Evolutionary conservation across 805 yeast genomes (phyloP).

Genomic region (Candida anglica): DNA sequence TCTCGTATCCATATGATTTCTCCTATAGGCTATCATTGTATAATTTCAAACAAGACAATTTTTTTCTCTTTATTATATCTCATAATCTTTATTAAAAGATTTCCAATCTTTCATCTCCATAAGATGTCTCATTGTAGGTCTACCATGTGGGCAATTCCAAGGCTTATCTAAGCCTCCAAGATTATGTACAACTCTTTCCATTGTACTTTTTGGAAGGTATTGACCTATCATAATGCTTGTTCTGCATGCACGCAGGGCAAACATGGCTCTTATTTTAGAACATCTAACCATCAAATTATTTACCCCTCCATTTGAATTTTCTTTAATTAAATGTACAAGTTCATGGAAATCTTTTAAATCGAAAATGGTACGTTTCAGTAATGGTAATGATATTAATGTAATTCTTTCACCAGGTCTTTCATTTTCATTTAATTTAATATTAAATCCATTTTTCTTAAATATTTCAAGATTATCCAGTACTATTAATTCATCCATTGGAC

Average conservation of each 20-base stretch:
- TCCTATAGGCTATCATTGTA: too few species aligned
- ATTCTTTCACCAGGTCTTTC: constrained; percentile 55
- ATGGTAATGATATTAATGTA: constrained; percentile 61
- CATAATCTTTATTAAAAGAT: constrained; percentile 12
- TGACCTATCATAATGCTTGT: constrained; percentile 92
- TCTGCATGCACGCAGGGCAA: constrained; percentile 95
- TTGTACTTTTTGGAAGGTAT: constrained; percentile 51
- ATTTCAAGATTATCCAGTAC: constrained; percentile 56
- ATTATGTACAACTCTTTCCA: constrained; percentile 66
- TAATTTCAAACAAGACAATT: too few species aligned
- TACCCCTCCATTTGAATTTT: constrained; percentile 23
- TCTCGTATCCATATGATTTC: too few species aligned
- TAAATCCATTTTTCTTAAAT: constrained; percentile 76
- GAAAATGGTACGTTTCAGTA: constrained; percentile 66
- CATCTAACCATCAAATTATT: constrained; percentile 44
- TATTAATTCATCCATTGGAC: constrained; percentile 72
- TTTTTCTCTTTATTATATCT: too few species aligned
- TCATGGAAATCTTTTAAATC: constrained; percentile 71
- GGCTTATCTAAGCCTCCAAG: constrained; percentile 79
- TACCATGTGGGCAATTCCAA: constrained; percentile 96
- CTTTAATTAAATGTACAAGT: constrained; percentile 62
- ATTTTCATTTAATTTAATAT: constrained; percentile 44
- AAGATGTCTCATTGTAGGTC: constrained; percentile 94
- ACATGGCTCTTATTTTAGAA: constrained; percentile 74
- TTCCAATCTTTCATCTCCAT: constrained; percentile 45